A percentile compares a stretch with the other conserved stretches of the same genome.
Conservation (phyloP, 2,329 filamentous ascomycete genomes). For the Aspergillus aculeatinus region DNA sequence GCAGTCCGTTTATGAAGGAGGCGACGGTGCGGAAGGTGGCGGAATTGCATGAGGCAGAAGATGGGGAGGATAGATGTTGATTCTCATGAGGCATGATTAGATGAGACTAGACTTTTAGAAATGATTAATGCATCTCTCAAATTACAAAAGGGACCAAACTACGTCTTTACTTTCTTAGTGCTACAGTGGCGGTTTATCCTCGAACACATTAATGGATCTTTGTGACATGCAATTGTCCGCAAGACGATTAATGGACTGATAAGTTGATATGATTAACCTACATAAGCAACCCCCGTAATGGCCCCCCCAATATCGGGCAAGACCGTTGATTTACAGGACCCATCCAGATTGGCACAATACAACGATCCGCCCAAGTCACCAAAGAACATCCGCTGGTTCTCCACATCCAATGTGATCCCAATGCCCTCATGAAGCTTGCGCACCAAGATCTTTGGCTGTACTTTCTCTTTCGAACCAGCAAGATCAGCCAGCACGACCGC, state of each 20-base stretch:
- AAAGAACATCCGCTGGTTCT: conserved; percentile 11
- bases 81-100: not conserved
- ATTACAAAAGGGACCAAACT: too few species aligned
- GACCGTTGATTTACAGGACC: conserved; percentile 12
- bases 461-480: not conserved
- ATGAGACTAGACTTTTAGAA: not conserved
- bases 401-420: conserved; percentile 10
- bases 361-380: conserved; percentile 14
- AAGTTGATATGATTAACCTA: too few species aligned
- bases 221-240: too few species aligned
- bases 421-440: conserved; percentile 17
- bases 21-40: conserved; percentile 8
- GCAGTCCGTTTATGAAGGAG: conserved; percentile 7
- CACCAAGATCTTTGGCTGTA: conserved; percentile 10
- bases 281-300: too few species aligned
- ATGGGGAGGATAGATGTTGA: not conserved
- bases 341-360: conserved; percentile 12
- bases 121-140: not conserved
- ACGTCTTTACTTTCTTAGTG: too few species aligned
- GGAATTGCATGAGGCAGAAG: not conserved
- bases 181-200: too few species aligned
- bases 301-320: conserved; percentile 7
- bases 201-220: too few species aligned
- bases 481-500: conserved; percentile 20
- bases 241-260: too few species aligned